phyloP scores from a whole-genome alignment of 208 protist species.

The Leishmania arabica region DNA sequence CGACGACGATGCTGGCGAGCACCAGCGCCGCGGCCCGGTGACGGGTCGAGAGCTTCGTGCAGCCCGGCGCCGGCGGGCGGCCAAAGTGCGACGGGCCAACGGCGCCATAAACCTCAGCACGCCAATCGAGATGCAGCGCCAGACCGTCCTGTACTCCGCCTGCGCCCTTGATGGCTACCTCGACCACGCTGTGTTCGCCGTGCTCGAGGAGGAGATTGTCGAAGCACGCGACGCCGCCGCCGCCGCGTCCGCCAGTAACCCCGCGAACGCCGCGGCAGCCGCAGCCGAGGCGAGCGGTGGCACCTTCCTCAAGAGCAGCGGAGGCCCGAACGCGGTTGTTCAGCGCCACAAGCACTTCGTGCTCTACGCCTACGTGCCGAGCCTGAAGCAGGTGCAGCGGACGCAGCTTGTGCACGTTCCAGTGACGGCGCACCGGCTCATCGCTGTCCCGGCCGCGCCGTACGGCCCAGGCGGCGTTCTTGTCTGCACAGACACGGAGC shows the following conservation, averaged over 20 bases:
- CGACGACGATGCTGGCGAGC: slow-evolving; percentile 21
- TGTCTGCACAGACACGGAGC: slow-evolving; percentile 94
- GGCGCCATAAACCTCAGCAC: slow-evolving; percentile 64
- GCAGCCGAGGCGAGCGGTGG: slow-evolving; percentile 13
- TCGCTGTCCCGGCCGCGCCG: slow-evolving; percentile 86
- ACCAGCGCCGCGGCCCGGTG: slow-evolving; percentile 12
- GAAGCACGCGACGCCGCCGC: slow-evolving; percentile 35
- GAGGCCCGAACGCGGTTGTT: not conserved
- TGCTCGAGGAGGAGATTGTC: slow-evolving; percentile 74
- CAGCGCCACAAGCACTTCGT: slow-evolving; percentile 79
- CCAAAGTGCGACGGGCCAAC: slow-evolving; percentile 23
- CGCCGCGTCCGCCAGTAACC: not conserved
- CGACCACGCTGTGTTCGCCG: slow-evolving; percentile 63
- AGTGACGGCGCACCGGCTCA: slow-evolving; percentile 86
- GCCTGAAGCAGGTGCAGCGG: slow-evolving; percentile 98
- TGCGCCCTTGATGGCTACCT: slow-evolving; percentile 76
- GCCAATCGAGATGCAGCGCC: slow-evolving; percentile 69
- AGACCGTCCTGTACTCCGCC: slow-evolving; percentile 71
- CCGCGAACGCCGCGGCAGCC: slow-evolving; percentile 8
- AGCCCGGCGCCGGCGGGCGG: slow-evolving; percentile 21
- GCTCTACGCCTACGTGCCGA: slow-evolving; percentile 98
- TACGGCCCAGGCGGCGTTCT: slow-evolving; percentile 97
- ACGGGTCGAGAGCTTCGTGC: slow-evolving; percentile 22
- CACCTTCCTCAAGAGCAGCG: slow-evolving; percentile 33
- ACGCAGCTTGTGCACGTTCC: slow-evolving; percentile 94